Base-by-base conservation (phyloP, 192 early-diverging fungal genomes). In the Obelidium mucronatum region DNA sequence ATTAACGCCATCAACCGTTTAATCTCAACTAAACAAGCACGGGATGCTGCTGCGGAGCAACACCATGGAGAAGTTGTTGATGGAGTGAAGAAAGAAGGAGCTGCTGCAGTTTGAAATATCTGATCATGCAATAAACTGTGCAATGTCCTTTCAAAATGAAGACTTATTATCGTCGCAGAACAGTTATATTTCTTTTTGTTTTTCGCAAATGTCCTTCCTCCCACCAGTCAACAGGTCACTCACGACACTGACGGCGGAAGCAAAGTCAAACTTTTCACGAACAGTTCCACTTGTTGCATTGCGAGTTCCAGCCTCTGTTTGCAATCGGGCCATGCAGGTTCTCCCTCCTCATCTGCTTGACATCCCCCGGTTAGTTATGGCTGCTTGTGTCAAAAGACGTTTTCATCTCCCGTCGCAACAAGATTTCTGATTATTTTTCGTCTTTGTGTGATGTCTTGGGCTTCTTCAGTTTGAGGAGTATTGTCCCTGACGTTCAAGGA, bases 1-100 rank as follows among this genome's bases (percentile, higher is more conserved):
- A 60, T 97, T 51, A 87, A 91, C 75, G 96, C 96, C 19, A 85
- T 97, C 63, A 97, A 97, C 82, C 81, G 88, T 30, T 82, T 94
- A 70, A 54, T 85, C 28, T 73, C 74, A 36, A 76, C 72, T 11
- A 62, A 56, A 17, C 55, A 75, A 52, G 34, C n/a, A 37, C 33
- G 53, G 54, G 71, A 26, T 58, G 34, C 22, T 52, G 26, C 67
- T 36, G 67, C 36, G 24, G 35, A 44, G 22, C 24, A 31, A 8
- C 30, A 69, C 67, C 48, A 28, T 13, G 26, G 40, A 40, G 35
- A 15, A 15, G 58, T 60, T 8, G 24, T 60, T 33, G 58, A 60
- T 33, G 67, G 40, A 36, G 48, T 69, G 2, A 44, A 52, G 36
- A 69, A 69, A 30, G 67, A 69, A 30, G 67, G 19, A 15, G 67